Evolutionary conservation across 1,139 yeast genomes (phyloP).

Genomic region (Scheffersomyces cryptocercus): DNA sequence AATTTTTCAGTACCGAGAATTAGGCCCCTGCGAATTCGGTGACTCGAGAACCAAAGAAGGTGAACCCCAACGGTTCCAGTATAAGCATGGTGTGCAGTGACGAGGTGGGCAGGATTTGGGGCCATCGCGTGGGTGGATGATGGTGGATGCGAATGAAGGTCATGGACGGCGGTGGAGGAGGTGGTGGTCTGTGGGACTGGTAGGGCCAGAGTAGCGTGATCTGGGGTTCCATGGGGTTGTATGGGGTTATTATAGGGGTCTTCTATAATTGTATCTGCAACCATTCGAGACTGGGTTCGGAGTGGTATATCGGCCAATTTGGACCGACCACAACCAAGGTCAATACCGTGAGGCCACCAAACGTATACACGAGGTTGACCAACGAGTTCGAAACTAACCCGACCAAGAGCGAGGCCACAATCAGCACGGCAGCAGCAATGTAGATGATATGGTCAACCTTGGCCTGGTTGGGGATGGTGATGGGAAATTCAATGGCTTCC

Average conservation of each 20-base stretch:
- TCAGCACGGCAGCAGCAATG: conserved; percentile 19
- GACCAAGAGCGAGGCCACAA: conserved; percentile 37
- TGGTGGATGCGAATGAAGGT: no score
- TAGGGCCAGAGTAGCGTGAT: no score
- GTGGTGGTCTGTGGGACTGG: no score
- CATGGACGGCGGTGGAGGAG: no score
- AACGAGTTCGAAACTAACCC: conserved; percentile 51
- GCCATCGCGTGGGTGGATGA: no score
- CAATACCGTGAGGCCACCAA: conserved; percentile 34
- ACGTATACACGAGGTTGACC: conserved; percentile 32
- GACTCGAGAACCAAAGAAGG: no score
- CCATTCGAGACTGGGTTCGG: conserved; percentile 13
- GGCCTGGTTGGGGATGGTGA: conserved; percentile 63
- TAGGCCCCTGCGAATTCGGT: no score
- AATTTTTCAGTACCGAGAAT: no score
- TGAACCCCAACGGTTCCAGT: no score
- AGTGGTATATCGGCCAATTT: conserved; percentile 55
- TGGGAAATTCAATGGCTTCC: conserved; percentile 50
- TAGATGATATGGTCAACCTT: conserved; percentile 24
- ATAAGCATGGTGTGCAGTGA: no score
- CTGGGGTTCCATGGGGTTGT: no score
- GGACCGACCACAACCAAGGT: conserved; percentile 49
- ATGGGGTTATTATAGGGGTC: conserved; percentile 28
- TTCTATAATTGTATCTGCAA: conserved; percentile 18
- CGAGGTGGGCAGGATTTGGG: no score